Percentiles rank a stretch among this genome's conserved stretches.
phyloP scores from a whole-genome alignment of 2,329 filamentous ascomycete species.

The Penicillium olsonii region DNA sequence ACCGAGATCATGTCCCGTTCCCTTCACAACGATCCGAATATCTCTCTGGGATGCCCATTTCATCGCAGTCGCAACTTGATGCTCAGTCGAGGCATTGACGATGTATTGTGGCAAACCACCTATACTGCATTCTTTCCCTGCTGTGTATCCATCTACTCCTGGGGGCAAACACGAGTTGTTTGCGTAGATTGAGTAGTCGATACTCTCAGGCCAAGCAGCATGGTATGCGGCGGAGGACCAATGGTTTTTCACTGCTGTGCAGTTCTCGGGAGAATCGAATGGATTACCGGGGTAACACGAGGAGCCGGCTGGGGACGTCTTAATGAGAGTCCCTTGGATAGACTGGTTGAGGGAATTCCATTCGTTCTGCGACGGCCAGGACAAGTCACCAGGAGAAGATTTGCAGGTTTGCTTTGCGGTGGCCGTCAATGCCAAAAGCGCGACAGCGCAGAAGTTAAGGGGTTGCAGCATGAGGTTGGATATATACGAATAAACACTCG shows the following conservation, averaged over 20 bases:
- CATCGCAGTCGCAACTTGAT: constrained; percentile 33
- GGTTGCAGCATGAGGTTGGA: background rate
- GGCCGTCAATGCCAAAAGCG: background rate
- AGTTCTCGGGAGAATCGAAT: constrained; percentile 27
- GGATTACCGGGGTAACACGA: constrained; percentile 34
- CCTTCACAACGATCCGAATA: constrained; percentile 30
- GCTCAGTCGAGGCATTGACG: constrained; percentile 32
- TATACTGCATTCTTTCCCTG: constrained; percentile 28
- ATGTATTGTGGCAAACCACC: constrained; percentile 36
- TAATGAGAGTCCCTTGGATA: constrained; percentile 25
- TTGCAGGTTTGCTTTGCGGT: constrained; percentile 16
- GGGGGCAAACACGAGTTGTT: constrained; percentile 39
- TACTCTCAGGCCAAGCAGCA: constrained; percentile 32
- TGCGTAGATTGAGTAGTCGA: constrained; percentile 31
- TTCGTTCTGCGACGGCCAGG: constrained; percentile 23
- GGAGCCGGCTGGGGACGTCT: constrained; percentile 29
- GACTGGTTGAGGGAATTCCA: constrained; percentile 25
- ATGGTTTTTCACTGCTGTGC: constrained; percentile 24
- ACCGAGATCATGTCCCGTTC: constrained; percentile 27
- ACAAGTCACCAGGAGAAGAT: constrained; percentile 11
- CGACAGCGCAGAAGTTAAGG: background rate
- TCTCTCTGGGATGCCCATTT: constrained; percentile 24
- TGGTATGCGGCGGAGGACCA: constrained; percentile 36
- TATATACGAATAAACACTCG: too few species aligned
- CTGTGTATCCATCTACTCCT: constrained; percentile 23